Conservation (phyloP, 1,139 yeast species). For the Diutina siamensis region DNA sequence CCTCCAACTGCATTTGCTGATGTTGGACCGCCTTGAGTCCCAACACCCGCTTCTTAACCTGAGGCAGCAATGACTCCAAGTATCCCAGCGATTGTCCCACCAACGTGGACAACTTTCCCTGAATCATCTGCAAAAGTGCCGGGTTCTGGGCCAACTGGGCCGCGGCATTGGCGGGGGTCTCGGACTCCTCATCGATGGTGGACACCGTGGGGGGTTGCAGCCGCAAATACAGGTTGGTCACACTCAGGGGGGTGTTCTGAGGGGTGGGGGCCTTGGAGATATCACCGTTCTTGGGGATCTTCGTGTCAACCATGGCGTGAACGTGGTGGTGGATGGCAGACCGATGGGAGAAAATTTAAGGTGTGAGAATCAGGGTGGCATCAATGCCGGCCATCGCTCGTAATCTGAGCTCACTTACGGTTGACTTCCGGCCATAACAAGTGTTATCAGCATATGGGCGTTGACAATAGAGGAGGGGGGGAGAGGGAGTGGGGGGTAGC, state of each 20-base stretch:
- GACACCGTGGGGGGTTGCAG: conserved; percentile 64
- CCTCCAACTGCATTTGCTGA: conserved; percentile 73
- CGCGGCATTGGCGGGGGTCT: conserved; percentile 14
- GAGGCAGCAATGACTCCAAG: conserved; percentile 64
- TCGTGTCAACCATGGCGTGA: conserved; percentile 4
- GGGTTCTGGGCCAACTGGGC: conserved; percentile 62
- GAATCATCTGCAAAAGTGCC: conserved; percentile 72
- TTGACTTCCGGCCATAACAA: too few species aligned
- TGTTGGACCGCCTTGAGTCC: conserved; percentile 82
- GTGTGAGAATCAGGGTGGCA: too few species aligned
- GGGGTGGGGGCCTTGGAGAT: conserved; percentile 96
- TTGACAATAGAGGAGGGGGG: too few species aligned
- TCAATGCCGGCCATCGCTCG: too few species aligned
- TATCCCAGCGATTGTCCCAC: conserved; percentile 87
- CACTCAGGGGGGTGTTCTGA: conserved; percentile 94
- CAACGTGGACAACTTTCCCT: conserved; percentile 75
- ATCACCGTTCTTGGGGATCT: conserved; percentile 56
- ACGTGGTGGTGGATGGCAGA: not conserved
- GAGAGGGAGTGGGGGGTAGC: too few species aligned
- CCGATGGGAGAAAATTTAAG: conserved; percentile 1
- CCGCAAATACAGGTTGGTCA: conserved; percentile 63
- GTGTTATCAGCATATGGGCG: too few species aligned
- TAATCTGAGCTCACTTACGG: too few species aligned
- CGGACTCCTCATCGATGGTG: conserved; percentile 62
- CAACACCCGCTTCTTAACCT: conserved; percentile 63